Evolutionary conservation across 306 rosid species (phyloP), one percentile per base, ranked within the genome.

Genomic region (Cucurbita maxima): DNA sequence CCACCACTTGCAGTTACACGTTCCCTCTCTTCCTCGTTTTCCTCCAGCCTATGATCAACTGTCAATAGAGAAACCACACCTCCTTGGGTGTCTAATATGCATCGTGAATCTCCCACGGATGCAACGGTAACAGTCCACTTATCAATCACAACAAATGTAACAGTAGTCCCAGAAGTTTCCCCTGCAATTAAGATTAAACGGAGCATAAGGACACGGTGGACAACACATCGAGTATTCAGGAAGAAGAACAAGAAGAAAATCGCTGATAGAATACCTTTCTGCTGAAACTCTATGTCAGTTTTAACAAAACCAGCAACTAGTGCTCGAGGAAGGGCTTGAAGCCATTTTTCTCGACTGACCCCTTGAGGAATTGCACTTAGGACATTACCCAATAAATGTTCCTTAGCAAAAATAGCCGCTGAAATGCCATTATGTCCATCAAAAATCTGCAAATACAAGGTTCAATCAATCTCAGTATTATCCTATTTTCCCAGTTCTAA

Each of bases 1-100:
- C 99, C 99, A n/a, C 99, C 99, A 72, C 99, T 95, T 18, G 99
- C 99, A 77, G 97, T 95, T 48, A 95, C 97, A 8, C 96, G 99
- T 71, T 89, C 92, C 80, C 98, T 88, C 88, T 94, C 98, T 79
- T 94, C 96, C 72, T 19, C 95, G 80, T 94, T 94, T 79, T 94
- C 98, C 83, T 94, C 98, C 77, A 90, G 86, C 79, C 98, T 86
- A 79, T 94, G 97, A 80, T 94, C 98, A 63, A 94, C 98, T 11
- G 97, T 94, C 88, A 94, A 78, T 75, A 90, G 92, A 80, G 97
- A 90, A 79, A 94, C 97, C 8, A 89, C 86, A 36, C 98, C 97
- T 77, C 94, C 97, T 70, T 90, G 97, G 54, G 95, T 86, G 83
- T 94, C 97, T 77, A 94, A 76, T 84, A 94, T 94, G 86, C 98